phyloP scores from a whole-genome alignment of 352 stramenopile genomes.

The Phytophthora hybrid region DNA sequence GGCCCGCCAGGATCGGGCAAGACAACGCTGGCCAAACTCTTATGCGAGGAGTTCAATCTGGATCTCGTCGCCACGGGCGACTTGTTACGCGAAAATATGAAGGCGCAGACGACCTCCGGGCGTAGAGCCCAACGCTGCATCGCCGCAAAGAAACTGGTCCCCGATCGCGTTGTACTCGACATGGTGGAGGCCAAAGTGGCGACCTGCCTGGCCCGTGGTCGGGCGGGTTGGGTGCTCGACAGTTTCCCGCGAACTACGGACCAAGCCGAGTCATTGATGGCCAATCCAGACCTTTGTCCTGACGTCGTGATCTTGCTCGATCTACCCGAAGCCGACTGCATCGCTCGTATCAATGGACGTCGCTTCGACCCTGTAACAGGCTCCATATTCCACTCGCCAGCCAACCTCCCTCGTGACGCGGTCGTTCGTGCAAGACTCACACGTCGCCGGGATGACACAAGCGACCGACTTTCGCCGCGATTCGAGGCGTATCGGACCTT shows the following conservation, averaged over 20 bases:
- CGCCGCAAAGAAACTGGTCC: slow-evolving; percentile 64
- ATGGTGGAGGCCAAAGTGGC: slow-evolving; percentile 76
- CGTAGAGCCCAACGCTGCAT: slow-evolving; percentile 76
- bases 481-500: slow-evolving; percentile 75
- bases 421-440: slow-evolving; percentile 62
- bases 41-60: slow-evolving; percentile 66
- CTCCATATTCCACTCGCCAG: slow-evolving; percentile 68
- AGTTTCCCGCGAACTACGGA: slow-evolving; percentile 76
- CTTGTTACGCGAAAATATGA: slow-evolving; percentile 78
- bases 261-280: slow-evolving; percentile 56
- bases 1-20: slow-evolving; percentile 74
- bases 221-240: slow-evolving; percentile 73
- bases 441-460: slow-evolving; percentile 61
- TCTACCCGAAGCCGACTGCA: slow-evolving; percentile 54
- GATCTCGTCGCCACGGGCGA: slow-evolving; percentile 74
- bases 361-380: slow-evolving; percentile 70
- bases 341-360: slow-evolving; percentile 57
- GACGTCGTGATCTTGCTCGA: slow-evolving; percentile 68
- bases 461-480: slow-evolving; percentile 62
- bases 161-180: slow-evolving; percentile 77
- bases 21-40: slow-evolving; percentile 67
- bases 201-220: slow-evolving; percentile 37
- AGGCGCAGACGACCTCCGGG: slow-evolving; percentile 58
- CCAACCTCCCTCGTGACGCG: slow-evolving; percentile 48
- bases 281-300: slow-evolving; percentile 55